phyloP scores from a whole-genome alignment of 495 filamentous ascomycete genomes.

The Penicillium waksmanii region DNA sequence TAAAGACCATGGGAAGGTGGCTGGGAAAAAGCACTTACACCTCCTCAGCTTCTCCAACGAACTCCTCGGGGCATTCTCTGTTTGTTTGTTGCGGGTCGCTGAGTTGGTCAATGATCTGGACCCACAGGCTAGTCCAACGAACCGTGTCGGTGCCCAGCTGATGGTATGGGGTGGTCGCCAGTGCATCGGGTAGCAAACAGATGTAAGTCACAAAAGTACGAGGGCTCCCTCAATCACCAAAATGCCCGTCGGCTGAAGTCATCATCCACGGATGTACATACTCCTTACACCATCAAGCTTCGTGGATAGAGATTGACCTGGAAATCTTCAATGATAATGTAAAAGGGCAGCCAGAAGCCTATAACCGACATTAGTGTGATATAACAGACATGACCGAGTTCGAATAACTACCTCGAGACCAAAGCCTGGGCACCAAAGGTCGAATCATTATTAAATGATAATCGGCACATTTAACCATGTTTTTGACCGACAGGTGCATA shows the following conservation, averaged over 20 bases:
- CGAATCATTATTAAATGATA: not conserved
- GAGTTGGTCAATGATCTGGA: not conserved
- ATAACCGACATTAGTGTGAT: no score
- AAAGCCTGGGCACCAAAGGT: no score
- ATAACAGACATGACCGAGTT: no score
- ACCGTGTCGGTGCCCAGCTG: slow-evolving; percentile 1
- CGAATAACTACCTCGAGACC: no score
- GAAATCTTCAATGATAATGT: no score
- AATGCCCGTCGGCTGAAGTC: no score
- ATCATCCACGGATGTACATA: no score
- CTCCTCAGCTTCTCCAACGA: not conserved
- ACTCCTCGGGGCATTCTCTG: not conserved
- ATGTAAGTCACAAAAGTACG: not conserved
- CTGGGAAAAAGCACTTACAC: no score
- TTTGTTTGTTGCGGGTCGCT: slow-evolving; percentile 4
- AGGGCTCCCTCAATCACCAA: no score
- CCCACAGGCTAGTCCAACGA: slow-evolving; percentile 3
- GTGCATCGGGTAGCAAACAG: not conserved
- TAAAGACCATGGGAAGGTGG: not conserved
- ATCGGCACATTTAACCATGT: not conserved
- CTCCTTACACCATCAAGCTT: no score
- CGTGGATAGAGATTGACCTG: no score
- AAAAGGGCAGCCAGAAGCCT: no score
- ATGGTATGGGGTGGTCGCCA: not conserved
- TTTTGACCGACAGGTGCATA: not conserved